Percentiles rank a stretch among this genome's conserved stretches.
phyloP scores from a whole-genome alignment of 202 grass and related monocot genomes.

The Zoysia matrella region DNA sequence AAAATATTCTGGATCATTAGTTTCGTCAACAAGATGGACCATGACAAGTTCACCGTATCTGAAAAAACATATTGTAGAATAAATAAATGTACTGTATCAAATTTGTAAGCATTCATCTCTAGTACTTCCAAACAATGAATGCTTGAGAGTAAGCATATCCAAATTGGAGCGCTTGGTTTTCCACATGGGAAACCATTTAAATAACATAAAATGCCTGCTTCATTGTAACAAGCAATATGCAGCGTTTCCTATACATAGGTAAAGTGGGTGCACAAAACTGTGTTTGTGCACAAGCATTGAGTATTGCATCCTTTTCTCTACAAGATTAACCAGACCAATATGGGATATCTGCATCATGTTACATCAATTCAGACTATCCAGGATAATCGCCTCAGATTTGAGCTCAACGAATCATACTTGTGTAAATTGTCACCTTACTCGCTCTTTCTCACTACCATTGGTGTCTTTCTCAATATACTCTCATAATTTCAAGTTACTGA shows the following conservation, averaged over 20 bases:
- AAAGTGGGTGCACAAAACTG: neutral
- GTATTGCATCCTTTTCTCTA: neutral
- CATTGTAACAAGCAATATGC: neutral
- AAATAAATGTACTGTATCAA: constrained; percentile 14
- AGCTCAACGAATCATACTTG: too few species aligned
- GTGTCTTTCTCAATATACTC: too few species aligned
- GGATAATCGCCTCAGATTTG: neutral
- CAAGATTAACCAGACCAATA: neutral
- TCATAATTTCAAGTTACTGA: too few species aligned
- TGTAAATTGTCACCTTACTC: too few species aligned
- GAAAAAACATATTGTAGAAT: constrained; percentile 40
- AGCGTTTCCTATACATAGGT: neutral
- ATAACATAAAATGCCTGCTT: neutral
- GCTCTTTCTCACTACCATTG: too few species aligned
- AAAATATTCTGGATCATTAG: constrained; percentile 48
- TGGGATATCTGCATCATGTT: neutral
- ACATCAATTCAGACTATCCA: too few species aligned
- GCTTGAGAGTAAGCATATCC: neutral
- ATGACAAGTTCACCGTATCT: constrained; percentile 94
- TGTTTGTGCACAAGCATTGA: neutral
- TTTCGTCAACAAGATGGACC: constrained; percentile 80
- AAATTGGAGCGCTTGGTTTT: too few species aligned
- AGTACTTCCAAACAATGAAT: constrained; percentile 1
- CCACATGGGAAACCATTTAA: too few species aligned
- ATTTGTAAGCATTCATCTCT: constrained; percentile 6